These are phyloP conservation scores for Malus asiatica DNA, from an alignment of 306 rosid species.

Conservation along the genomic window DNA sequence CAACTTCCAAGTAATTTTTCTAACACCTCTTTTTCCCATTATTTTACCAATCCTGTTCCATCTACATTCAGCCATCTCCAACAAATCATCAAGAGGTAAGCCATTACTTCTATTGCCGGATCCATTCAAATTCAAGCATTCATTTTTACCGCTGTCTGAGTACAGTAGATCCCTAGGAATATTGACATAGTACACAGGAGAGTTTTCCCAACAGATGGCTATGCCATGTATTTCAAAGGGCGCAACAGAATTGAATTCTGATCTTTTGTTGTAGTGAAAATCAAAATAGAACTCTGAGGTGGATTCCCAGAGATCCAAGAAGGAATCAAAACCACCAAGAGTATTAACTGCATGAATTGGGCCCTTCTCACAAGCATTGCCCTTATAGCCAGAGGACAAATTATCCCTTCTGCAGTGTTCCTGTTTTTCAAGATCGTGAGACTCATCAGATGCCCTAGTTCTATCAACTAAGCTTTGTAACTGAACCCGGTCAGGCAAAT, in stretches of 20 bases:
- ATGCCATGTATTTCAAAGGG: slow-evolving; percentile 79
- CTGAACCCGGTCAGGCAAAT: slow-evolving; percentile 14
- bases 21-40: slow-evolving; percentile 49
- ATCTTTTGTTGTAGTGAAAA: slow-evolving; percentile 64
- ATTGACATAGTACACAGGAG: slow-evolving; percentile 77
- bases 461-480: slow-evolving; percentile 32
- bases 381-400: slow-evolving; percentile 27
- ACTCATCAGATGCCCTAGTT: slow-evolving; percentile 14
- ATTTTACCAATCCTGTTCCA: slow-evolving; percentile 71
- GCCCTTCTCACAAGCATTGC: slow-evolving; percentile 43
- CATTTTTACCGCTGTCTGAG: slow-evolving; percentile 39
- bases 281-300: slow-evolving; percentile 70
- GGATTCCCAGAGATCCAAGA: slow-evolving; percentile 77
- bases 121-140: slow-evolving; percentile 25
- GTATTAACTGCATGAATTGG: slow-evolving; percentile 60
- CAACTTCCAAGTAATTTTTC: slow-evolving; percentile 80
- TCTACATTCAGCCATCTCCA: slow-evolving; percentile 45
- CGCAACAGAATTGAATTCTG: slow-evolving; percentile 52
- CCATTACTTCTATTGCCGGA: slow-evolving; percentile 31
- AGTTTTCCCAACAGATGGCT: slow-evolving; percentile 88
- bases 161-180: slow-evolving; percentile 75
- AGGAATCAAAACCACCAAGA: slow-evolving; percentile 77
- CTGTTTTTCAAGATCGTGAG: slow-evolving; percentile 23
- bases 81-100: slow-evolving; percentile 39
- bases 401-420: slow-evolving; percentile 24